phyloP scores from a whole-genome alignment of 2,329 filamentous ascomycete species.

The Meredithiella fracta region DNA sequence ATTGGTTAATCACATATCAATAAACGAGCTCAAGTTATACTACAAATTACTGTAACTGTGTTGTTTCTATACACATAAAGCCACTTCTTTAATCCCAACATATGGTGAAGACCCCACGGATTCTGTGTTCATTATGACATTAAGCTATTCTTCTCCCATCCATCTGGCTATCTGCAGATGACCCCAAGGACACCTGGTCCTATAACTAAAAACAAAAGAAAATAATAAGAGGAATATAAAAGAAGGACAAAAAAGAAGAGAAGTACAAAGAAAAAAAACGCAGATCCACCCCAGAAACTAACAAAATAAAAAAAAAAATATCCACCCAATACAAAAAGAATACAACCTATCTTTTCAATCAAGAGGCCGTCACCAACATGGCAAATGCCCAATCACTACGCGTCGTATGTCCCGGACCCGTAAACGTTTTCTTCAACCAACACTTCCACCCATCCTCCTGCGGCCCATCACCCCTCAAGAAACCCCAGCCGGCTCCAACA shows the following conservation, averaged over 20 bases:
- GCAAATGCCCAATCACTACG: slow-evolving; percentile 29
- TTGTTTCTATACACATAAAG: too few relatives aligned
- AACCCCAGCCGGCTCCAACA: slow-evolving; percentile 30
- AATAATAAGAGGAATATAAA: not conserved
- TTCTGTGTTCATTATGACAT: not conserved
- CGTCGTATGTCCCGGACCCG: slow-evolving; percentile 18
- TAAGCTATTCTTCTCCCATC: too few relatives aligned
- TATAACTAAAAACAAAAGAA: not conserved
- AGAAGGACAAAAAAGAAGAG: not conserved
- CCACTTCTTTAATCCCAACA: too few relatives aligned
- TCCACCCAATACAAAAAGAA: not conserved
- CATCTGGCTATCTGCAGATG: too few relatives aligned
- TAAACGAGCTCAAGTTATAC: too few relatives aligned
- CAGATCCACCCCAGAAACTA: not conserved
- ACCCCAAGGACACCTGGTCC: too few relatives aligned
- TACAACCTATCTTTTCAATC: not conserved
- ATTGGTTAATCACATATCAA: too few relatives aligned
- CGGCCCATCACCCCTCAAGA: slow-evolving; percentile 23
- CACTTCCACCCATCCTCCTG: slow-evolving; percentile 23
- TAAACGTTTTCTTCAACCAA: slow-evolving; percentile 28
- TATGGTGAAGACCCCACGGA: not conserved
- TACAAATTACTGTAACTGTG: too few relatives aligned
- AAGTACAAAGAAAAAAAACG: not conserved
- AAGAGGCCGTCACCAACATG: slow-evolving; percentile 18
- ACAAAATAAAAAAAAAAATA: not conserved